These are phyloP conservation scores for Novymonas esmeraldas DNA, from an alignment of 208 protist genomes.

Conservation along the genomic window DNA sequence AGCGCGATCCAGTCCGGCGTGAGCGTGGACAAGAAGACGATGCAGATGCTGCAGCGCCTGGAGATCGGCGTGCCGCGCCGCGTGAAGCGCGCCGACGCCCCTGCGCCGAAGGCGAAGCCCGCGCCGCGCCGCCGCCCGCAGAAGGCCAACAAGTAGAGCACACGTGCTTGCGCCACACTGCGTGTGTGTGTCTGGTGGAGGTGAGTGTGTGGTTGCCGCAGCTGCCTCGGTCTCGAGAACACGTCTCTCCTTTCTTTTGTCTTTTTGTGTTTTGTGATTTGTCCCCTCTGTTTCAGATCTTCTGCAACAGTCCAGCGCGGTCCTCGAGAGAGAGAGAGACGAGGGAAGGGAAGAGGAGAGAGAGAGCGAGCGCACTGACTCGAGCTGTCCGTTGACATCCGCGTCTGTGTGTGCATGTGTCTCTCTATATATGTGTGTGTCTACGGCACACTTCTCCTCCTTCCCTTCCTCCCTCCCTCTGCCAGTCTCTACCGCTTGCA, in stretches of 20 bases:
- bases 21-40: constrained; percentile 88
- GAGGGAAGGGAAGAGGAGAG: too few relatives aligned
- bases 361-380: neutral
- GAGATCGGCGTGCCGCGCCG: constrained; percentile 84
- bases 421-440: neutral
- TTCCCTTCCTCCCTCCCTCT: neutral
- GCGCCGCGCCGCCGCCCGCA: constrained; percentile 98
- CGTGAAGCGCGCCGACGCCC: constrained; percentile 47
- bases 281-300: neutral
- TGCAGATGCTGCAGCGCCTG: constrained; percentile 86
- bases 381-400: neutral
- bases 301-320: neutral
- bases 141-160: constrained; percentile 92
- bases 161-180: too few relatives aligned
- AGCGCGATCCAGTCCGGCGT: constrained; percentile 87
- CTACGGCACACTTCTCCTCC: neutral
- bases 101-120: constrained; percentile 99
- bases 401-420: neutral
- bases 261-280: neutral
- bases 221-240: too few relatives aligned
- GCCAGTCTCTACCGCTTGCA: too few relatives aligned
- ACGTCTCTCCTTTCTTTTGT: neutral
- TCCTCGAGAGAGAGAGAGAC: neutral
- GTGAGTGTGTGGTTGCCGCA: neutral
- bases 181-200: neutral